Evolutionary conservation across 371 early-diverging fungal genomes (phyloP), one percentile per base, ranked within the genome.

Genomic region (Mucor piriformis): DNA sequence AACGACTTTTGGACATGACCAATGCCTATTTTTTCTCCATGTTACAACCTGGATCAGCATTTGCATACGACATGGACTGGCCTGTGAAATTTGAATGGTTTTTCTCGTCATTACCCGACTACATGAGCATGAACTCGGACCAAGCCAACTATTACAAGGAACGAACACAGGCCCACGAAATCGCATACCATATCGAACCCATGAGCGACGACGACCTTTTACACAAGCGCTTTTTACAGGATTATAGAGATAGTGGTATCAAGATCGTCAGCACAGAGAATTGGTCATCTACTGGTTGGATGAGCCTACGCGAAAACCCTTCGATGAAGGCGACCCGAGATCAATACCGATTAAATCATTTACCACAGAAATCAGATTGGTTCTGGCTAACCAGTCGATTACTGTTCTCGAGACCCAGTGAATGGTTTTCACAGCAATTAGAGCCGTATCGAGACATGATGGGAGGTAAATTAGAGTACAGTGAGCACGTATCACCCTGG

Each of bases 21-120:
- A 67, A 57, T 35, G 62, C 66, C n/a, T 80, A 76, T 47, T 63
- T 64, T n/a, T 73, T 75, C 48, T 59, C 69, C 8, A 62, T 77
- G 72, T 34, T 77, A n/a, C 59, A 65, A 25, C 70, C 73, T 33
- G 73, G 71, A 16, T 61, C 77, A 0, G 81, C 81, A 3, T 74
- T 73, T 59, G 72, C 74, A 3, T 59, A 63, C 16, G 73, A 74
- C 25, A 73, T 73, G 73, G 58, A 46, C 1, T 38, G 27, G 2
- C 77, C 81, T 12, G 54, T 70, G 15, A 56, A 63, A 13, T 57
- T 71, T 15, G 74, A 77, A 27, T 73, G 70, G 70, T 75, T 59
- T 18, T 75, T 77, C 51, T 72, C 73, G 32, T 32, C 70, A 0
- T 37, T 42, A 8, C 77, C 77, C 0, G 20, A 27, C 3, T 70